Percentiles rank a stretch among this genome's conserved stretches.
Conservation (phyloP, 73 alveolate species). For the Paramecium biaurelia region DNA sequence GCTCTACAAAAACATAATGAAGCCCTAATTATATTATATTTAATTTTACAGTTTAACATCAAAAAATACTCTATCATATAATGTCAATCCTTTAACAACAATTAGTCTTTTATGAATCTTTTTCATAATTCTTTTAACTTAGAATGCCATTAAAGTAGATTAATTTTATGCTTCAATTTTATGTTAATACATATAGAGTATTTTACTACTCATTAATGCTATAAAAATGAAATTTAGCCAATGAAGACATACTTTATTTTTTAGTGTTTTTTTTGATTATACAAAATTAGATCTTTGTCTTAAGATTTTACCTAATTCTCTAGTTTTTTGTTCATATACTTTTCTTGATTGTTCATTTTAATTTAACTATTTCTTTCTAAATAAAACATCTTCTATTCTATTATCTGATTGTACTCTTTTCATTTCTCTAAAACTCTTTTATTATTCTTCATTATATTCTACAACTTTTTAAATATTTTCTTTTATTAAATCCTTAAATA, state of each 20-base stretch:
- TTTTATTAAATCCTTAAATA: slow-evolving; percentile 6
- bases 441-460: background rate
- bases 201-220: background rate
- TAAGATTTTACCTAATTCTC: background rate
- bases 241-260: slow-evolving; percentile 24
- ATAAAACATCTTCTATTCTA: slow-evolving; percentile 34
- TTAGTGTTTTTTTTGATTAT: background rate
- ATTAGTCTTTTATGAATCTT: background rate
- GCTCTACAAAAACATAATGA: background rate
- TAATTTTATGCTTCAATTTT: background rate
- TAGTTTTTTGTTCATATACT: background rate
- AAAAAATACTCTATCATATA: slow-evolving; percentile 16
- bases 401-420: background rate
- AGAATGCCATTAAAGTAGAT: slow-evolving; percentile 42
- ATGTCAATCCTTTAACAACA: background rate
- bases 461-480: background rate
- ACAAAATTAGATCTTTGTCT: background rate
- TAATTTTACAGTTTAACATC: slow-evolving; percentile 2
- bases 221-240: background rate
- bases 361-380: background rate
- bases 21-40: background rate
- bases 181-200: background rate
- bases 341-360: background rate
- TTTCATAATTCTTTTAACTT: slow-evolving; percentile 43
- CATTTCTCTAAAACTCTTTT: slow-evolving; percentile 18